Evolutionary conservation across 106 monocot genomes (phyloP), one percentile per base, ranked within the genome.

Genomic region (Chionographis japonica): DNA sequence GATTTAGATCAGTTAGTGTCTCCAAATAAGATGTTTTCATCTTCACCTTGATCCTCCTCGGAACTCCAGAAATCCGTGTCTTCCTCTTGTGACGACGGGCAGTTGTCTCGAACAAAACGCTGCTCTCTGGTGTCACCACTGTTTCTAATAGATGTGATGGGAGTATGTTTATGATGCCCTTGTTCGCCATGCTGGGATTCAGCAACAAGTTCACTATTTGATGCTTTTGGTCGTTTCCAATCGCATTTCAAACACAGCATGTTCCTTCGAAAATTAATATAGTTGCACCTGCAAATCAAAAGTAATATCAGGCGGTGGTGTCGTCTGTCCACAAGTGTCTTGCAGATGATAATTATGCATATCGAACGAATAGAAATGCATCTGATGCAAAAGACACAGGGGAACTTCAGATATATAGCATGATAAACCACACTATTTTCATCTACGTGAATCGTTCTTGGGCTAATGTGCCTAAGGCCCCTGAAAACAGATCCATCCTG

Each of bases 181-280:
- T 54, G 77, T 14, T 39, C 63, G 19, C 12, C 52, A 4, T 36
- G 60, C 5, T 59, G 52, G 35, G 70, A 52, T 49, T 55, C 69
- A 53, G 52, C 11, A 75, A 39, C 36, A 70, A 37, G 13, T 53
- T 20, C 66, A 57, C 8, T 66, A 37, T 37, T 70, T 16, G 69
- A 61, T 62, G 68, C 68, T 60, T 86, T 95, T 14, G 94, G 91
- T 54, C 94, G 74, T 60, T 84, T 95, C 94, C 91, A 95, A n/a
- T 75, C 83, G 67, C 94, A 95, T 71, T 80, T 95, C 60, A 88
- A 74, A 66, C 94, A 95, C 4, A 79, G 16, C 56, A 52, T 68
- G 40, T 95, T 95, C 66, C 77, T 88, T 51, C 79, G 52, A 55
- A 95, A 95, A 69, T 95, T 95, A 16, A 95, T 68, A 63, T 85